Percentiles rank a stretch among this genome's conserved stretches.
Evolutionary conservation across 2,329 filamentous ascomycete species (phyloP).

Genomic region (Fusarium verrucosum): DNA sequence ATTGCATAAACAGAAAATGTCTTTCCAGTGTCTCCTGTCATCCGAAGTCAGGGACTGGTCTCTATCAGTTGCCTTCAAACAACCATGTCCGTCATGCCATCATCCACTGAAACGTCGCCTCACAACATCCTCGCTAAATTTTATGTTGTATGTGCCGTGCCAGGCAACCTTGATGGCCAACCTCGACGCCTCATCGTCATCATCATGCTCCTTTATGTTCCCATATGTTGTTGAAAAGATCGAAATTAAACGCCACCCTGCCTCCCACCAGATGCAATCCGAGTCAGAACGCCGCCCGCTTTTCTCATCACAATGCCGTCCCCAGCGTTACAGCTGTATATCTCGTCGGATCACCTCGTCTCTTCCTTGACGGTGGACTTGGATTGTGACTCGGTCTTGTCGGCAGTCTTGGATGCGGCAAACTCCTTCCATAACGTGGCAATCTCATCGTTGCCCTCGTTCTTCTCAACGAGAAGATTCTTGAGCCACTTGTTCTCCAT

Average conservation of each 20-base stretch:
- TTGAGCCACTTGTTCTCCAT: constrained; percentile 86
- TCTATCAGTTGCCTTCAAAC: constrained; percentile 34
- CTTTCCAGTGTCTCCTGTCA: constrained; percentile 23
- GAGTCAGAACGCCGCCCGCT: constrained; percentile 40
- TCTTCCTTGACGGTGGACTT: constrained; percentile 42
- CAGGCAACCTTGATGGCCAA: constrained; percentile 34
- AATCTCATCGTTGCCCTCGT: constrained; percentile 68
- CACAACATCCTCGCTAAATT: constrained; percentile 23
- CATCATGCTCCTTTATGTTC: constrained; percentile 26
- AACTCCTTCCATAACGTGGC: constrained; percentile 63
- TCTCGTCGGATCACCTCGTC: constrained; percentile 26
- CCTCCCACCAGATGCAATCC: constrained; percentile 31
- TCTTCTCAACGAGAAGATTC: constrained; percentile 83
- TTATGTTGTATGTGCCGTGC: constrained; percentile 27
- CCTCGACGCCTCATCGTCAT: constrained; percentile 27
- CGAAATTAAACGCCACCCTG: constrained; percentile 39
- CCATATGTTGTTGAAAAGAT: constrained; percentile 36
- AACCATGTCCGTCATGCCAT: constrained; percentile 26
- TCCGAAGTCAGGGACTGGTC: constrained; percentile 19
- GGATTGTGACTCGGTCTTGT: constrained; percentile 46
- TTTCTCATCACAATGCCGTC: constrained; percentile 26
- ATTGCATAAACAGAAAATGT: constrained; percentile 36
- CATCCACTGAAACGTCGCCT: constrained; percentile 18
- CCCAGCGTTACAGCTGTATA: constrained; percentile 8
- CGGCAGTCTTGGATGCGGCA: constrained; percentile 47